Evolutionary conservation across 345 rosid species (phyloP), one percentile per base, ranked within the genome.

Genomic region (Euphorbia peplus): DNA sequence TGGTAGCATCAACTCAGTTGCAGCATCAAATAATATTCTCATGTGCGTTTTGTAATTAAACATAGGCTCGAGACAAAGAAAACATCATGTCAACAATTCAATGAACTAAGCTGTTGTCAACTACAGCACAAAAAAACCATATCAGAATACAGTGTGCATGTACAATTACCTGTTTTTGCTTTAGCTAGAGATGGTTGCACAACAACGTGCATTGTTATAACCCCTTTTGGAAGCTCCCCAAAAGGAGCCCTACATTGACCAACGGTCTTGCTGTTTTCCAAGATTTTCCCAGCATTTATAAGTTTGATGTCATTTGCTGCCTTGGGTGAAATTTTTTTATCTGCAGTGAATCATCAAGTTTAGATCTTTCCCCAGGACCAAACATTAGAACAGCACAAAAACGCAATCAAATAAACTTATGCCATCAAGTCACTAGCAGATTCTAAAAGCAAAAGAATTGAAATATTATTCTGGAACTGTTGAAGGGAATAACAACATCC

Each of bases 191-290:
- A 78, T 55, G 87, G 93, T 80, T 91, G 97, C 76, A 89, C 96
- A 6, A 91, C 96, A 66, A 95, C 97, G 68, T 95, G 99, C 99
- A 95, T 95, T 69, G 91, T 91, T 60, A 91, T 89, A 64, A 83
- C 85, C 18, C 83, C 89, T 53, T 78, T 82, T 6, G 88, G 83
- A 69, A 91, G 90, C 64, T 89, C 91, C 30, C 88, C 96, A 72
- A 88, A 91, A 4, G 91, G 97, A 69, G 63, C 83, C 72, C 78
- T 88, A 80, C 97, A 95, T 63, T 88, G 97, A 10, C 89, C 93
- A 51, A 95, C 92, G 4, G 95, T 92, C 91, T 80, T 88, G 80
- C 69, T 76, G 82, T 84, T 90, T 72, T 90, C 98, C 85, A 91
- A 80, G 72, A 95, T 80, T 81, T 88, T 89, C 35, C 99, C 99